These are phyloP conservation scores for Chlorella sp. DNA, from an alignment of 139 green algal species.

Conservation along the genomic window DNA sequence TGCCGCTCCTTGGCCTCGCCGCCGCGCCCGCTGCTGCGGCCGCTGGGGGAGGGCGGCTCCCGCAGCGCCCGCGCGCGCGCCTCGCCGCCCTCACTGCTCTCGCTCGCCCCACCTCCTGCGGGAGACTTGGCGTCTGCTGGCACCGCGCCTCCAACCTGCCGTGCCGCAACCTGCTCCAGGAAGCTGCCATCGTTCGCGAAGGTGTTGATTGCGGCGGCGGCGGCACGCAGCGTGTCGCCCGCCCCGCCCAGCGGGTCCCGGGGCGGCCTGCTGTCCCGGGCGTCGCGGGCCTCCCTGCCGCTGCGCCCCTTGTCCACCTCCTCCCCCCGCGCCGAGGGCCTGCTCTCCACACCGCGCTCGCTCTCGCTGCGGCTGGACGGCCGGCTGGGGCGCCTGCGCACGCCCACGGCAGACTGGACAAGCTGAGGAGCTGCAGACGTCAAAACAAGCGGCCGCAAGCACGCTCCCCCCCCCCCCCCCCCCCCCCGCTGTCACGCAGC, in stretches of 20 bases:
- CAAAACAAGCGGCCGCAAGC: neutral
- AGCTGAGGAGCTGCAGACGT: neutral
- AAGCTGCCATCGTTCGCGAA: conserved; percentile 78
- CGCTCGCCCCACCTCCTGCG: neutral
- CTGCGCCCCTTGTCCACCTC: neutral
- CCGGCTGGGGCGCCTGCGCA: no score
- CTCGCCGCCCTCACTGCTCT: conserved; percentile 20
- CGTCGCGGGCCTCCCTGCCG: neutral
- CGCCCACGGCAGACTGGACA: neutral
- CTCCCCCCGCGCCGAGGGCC: neutral
- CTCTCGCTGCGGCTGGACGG: neutral
- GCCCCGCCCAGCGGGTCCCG: conserved; percentile 10
- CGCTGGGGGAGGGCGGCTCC: conserved; percentile 3
- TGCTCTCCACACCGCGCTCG: neutral
- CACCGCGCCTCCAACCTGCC: conserved; percentile 8
- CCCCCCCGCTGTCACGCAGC: conserved; percentile 2
- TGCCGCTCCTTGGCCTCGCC: neutral
- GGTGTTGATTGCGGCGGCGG: conserved; percentile 64
- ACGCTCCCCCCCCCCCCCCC: no score
- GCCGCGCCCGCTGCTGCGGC: neutral
- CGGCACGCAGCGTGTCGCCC: conserved; percentile 9
- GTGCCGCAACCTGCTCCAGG: conserved; percentile 50
- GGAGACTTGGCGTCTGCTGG: conserved; percentile 3
- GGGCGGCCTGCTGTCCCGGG: neutral
- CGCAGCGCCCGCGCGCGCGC: neutral